phyloP scores from a whole-genome alignment of 2,329 filamentous ascomycete species.

The Colletotrichum gigasporum region DNA sequence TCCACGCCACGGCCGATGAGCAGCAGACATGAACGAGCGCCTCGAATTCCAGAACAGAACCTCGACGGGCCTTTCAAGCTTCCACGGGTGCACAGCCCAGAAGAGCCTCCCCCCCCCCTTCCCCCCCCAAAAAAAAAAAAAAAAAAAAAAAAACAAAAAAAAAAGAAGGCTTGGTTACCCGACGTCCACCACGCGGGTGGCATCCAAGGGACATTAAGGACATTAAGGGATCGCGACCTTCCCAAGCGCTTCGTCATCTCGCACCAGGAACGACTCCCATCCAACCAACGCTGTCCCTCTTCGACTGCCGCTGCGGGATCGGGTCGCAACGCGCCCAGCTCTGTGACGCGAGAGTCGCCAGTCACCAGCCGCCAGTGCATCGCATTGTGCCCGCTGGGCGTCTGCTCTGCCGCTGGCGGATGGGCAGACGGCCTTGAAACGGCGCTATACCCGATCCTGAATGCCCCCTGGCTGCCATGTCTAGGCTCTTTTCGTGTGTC shows the following conservation, averaged over 20 bases:
- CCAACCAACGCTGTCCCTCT: slow-evolving; percentile 16
- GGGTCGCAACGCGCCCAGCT: slow-evolving; percentile 24
- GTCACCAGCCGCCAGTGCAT: not conserved
- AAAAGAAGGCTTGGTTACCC: too few species aligned
- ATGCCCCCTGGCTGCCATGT: not conserved
- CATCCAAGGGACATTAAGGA: slow-evolving; percentile 6
- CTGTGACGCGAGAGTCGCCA: not conserved
- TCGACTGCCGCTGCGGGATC: slow-evolving; percentile 17
- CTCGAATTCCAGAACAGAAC: not conserved
- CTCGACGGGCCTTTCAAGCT: not conserved
- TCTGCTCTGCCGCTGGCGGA: slow-evolving; percentile 7
- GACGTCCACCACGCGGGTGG: too few species aligned
- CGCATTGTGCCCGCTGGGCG: not conserved
- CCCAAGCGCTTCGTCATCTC: slow-evolving; percentile 16
- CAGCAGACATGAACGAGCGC: not conserved
- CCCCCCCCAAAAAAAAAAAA: too few species aligned
- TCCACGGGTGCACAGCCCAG: too few species aligned
- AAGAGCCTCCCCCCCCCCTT: too few species aligned
- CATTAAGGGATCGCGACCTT: too few species aligned
- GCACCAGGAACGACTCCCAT: slow-evolving; percentile 7
- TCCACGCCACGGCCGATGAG: not conserved
- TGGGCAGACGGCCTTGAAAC: slow-evolving; percentile 25
- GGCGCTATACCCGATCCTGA: slow-evolving; percentile 27
- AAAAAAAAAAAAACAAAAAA: too few species aligned
- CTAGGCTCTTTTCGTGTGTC: not conserved